Evolutionary conservation across 78 protist species (phyloP).

Genomic region (Dictyostelium capitatum): DNA sequence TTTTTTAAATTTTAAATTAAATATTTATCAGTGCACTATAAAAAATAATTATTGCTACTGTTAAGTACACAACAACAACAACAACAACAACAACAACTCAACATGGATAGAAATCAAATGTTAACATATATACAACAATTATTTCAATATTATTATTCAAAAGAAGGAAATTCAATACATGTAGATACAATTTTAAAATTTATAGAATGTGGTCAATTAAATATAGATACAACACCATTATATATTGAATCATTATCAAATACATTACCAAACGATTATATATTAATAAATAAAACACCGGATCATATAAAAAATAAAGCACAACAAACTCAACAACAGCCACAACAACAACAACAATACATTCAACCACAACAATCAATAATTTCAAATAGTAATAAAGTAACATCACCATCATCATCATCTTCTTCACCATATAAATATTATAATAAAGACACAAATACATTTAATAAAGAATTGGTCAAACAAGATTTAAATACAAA

Average conservation of each 20-base stretch:
- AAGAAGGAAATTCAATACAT: not conserved
- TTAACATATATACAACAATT: slow-evolving; percentile 29
- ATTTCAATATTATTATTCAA: slow-evolving; percentile 53
- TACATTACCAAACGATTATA: slow-evolving; percentile 30
- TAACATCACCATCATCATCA: too few relatives aligned
- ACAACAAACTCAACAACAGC: not conserved
- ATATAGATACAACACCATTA: slow-evolving; percentile 11
- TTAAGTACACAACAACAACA: not conserved
- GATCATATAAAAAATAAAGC: slow-evolving; percentile 54
- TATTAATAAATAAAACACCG: slow-evolving; percentile 49
- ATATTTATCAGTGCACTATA: too few relatives aligned
- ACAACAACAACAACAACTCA: too few relatives aligned
- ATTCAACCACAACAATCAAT: slow-evolving; percentile 1
- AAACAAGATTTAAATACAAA: not conserved
- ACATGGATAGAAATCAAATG: slow-evolving; percentile 3
- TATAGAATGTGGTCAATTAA: not conserved
- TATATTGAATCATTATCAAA: slow-evolving; percentile 57
- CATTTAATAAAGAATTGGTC: slow-evolving; percentile 55
- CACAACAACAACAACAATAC: not conserved
- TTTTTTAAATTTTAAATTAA: too few relatives aligned
- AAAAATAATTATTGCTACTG: too few relatives aligned
- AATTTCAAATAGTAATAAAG: not conserved
- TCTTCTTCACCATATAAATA: not conserved
- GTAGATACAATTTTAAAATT: slow-evolving; percentile 12
- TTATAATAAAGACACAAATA: slow-evolving; percentile 31